Evolutionary conservation across 148 eudicot genomes (phyloP), one percentile per base, ranked within the genome.

Genomic region (Rhododendron henanense): DNA sequence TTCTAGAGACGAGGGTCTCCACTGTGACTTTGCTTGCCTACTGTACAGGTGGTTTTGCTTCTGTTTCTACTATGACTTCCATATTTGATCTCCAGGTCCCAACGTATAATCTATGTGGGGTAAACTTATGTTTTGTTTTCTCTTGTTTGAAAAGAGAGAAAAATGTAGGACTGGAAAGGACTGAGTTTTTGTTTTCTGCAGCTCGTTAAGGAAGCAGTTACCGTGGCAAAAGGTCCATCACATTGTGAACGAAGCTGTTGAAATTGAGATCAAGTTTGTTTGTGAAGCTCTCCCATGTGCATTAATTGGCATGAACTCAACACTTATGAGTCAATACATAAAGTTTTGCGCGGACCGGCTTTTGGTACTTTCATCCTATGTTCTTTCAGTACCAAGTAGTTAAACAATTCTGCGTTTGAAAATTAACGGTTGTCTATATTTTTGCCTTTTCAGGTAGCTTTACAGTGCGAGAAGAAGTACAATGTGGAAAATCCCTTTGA

Each of bases 1-100:
- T 83, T 95, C 96, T 18, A 90, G 98, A 84, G 98, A 95, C 76
- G 98, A 95, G 87, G 98, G 96, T 81, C 92, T 95, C 55, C 98
- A 95, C 85, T 94, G 96, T 85, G 97, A 95, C 86, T 95, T 95
- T 50, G 97, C 97, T 77, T 95, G 98, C 87, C 90, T 92, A 67
- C 87, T 95, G 10, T 95, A 95, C 92, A 89, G 94, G 98, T 93
- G 81, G 73, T 1, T 86, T 59, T 41, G 57, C 71, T 61, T 23
- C 75, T 73, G 2, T 80, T 80, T 3, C 31, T 33, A 37, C 37
- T 55, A 19, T 75, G 76, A 33, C 39, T 74, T 44, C 0, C 35
- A 19, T 75, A 82, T 37, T 35, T 85, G 13, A 11, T 35, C 9
- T n/a, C 63, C 73, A 67, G 10, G 28, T 67, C 5, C 16, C 15